Evolutionary conservation across 2,329 filamentous ascomycete species (phyloP), one percentile per base, ranked within the genome.

Genomic region (Pseudogymnoascus sp.): DNA sequence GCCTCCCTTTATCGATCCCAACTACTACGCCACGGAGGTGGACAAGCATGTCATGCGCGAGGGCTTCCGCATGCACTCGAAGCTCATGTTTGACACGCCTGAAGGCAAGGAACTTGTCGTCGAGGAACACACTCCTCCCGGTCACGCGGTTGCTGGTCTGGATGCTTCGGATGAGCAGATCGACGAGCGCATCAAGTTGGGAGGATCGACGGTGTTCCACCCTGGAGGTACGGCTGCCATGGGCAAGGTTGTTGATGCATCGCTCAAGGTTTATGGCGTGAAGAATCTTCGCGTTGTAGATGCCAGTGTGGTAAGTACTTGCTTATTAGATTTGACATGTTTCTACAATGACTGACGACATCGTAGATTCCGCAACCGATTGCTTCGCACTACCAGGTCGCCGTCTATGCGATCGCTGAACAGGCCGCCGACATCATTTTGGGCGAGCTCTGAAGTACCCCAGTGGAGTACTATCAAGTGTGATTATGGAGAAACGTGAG

Each of bases 391-490:
- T 65, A 71, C 1, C 71, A 75, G 41, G 70, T 69, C 0, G 68
- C 72, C 2, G 59, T 75, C 5, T 76, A 76, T 67, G 74, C 73
- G 4, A 63, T 76, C 14, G 68, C 71, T 3, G 74, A 75, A 61
- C 72, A 76, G 41, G 73, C 72, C n/a, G 74, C 72, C 43, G 67
- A 62, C 16, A 71, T 71, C n/a, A 69, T 71, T 38, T 59, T 61
- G n/a, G n/a, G 61, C 33, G 35, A 63, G 31, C 16, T 58, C 5
- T 61, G 33, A 37, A 37, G 35, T 37, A 37, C 35, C 35, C 35
- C 12, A 37, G 35, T 37, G 35, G 35, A 37, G 35, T 37, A 37
- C 33, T 37, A 37, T 12, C 12, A 37, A 37, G 33, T 37, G 12
- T 37, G 33, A 37, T 14, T 12, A 37, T 37, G 5, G 35, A 37